Percentiles rank a stretch among this genome's conserved stretches.
These are phyloP conservation scores for Lipomyces yamanashiensis DNA, from an alignment of 805 yeast genomes.

Conservation along the genomic window DNA sequence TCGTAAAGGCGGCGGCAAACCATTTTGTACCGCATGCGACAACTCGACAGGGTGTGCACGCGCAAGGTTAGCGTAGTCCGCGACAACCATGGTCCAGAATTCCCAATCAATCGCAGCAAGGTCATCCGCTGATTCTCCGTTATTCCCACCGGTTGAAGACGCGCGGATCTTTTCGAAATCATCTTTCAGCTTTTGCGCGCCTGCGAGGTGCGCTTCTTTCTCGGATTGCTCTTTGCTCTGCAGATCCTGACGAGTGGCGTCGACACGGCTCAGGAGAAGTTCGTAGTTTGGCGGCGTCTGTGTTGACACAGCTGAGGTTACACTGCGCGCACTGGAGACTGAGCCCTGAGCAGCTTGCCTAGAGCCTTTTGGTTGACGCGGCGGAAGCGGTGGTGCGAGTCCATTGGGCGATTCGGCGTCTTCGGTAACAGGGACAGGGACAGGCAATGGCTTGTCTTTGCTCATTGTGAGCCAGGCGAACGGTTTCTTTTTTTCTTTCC, in stretches of 20 bases:
- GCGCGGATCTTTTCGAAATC: slow-evolving; percentile 42
- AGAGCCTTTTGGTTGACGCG: slow-evolving; percentile 11
- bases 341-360: slow-evolving; percentile 8
- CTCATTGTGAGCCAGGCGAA: slow-evolving; percentile 40
- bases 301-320: slow-evolving; percentile 24
- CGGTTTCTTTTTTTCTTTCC: slow-evolving; percentile 36
- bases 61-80: slow-evolving; percentile 73
- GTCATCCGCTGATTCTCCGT: slow-evolving; percentile 44
- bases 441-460: slow-evolving; percentile 5
- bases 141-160: background rate
- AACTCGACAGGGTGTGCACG: slow-evolving; percentile 63
- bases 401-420: background rate
- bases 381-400: slow-evolving; percentile 17
- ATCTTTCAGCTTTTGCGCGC: slow-evolving; percentile 47
- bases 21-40: slow-evolving; percentile 65
- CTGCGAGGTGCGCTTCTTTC: slow-evolving; percentile 57
- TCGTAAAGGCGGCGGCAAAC: slow-evolving; percentile 83
- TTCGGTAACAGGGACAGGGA: background rate
- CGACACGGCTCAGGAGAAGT: slow-evolving; percentile 63
- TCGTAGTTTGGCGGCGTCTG: slow-evolving; percentile 47
- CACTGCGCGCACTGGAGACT: slow-evolving; percentile 18
- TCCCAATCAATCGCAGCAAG: slow-evolving; percentile 48
- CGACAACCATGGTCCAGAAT: slow-evolving; percentile 83
- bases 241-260: slow-evolving; percentile 59
- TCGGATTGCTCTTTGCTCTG: slow-evolving; percentile 56